Percentiles rank a stretch among this genome's conserved stretches.
phyloP scores from a whole-genome alignment of 2,329 filamentous ascomycete species.

The Zalaria sp. region DNA sequence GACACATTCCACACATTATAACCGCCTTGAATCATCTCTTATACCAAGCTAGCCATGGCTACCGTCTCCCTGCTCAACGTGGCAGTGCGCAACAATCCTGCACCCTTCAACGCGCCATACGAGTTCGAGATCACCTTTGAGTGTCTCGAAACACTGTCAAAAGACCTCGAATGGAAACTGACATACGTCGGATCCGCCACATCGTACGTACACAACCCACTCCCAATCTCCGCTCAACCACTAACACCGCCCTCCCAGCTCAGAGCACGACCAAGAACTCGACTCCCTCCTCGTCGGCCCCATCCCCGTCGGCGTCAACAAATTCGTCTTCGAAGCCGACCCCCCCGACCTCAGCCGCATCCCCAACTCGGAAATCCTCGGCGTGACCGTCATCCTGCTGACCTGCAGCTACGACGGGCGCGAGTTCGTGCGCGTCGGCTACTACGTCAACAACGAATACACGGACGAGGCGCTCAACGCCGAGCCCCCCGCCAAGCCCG shows the following conservation, averaged over 20 bases:
- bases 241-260: conserved; percentile 35
- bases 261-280: conserved; percentile 96
- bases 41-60: conserved; percentile 48
- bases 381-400: conserved; percentile 91
- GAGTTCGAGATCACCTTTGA: conserved; percentile 99
- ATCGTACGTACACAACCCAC: conserved; percentile 48
- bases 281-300: conserved; percentile 92
- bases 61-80: conserved; percentile 93
- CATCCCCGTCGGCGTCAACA: conserved; percentile 96
- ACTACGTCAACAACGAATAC: conserved; percentile 99
- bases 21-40: no score
- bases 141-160: conserved; percentile 85
- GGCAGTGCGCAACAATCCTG: conserved; percentile 93
- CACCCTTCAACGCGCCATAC: conserved; percentile 82
- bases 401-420: conserved; percentile 93
- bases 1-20: no score
- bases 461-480: conserved; percentile 77
- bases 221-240: background rate
- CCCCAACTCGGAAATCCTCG: conserved; percentile 86
- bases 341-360: conserved; percentile 82
- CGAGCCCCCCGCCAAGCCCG: conserved; percentile 81
- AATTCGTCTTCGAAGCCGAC: conserved; percentile 95
- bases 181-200: conserved; percentile 98
- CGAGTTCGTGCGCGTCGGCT: conserved; percentile 95
- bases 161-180: conserved; percentile 98